These are phyloP conservation scores for Magnaporthales sp. DNA, from an alignment of 2,329 filamentous ascomycete species.

Conservation along the genomic window DNA sequence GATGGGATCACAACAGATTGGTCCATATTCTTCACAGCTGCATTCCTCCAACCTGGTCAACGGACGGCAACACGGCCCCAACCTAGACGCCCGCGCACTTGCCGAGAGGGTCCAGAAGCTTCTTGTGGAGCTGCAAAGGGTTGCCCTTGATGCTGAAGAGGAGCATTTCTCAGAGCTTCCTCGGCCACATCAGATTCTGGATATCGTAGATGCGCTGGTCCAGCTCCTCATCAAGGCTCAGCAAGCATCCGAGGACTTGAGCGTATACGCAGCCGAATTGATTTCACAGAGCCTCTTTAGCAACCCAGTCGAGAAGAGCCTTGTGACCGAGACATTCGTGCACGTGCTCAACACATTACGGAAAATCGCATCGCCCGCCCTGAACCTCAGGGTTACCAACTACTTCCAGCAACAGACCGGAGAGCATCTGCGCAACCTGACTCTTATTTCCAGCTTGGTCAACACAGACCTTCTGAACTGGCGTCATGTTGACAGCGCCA, in stretches of 20 bases:
- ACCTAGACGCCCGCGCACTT: conserved; percentile 41
- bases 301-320: conserved; percentile 37
- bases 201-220: conserved; percentile 52
- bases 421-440: conserved; percentile 45
- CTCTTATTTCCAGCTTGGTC: conserved; percentile 47
- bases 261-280: conserved; percentile 49
- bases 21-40: conserved; percentile 40
- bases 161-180: conserved; percentile 53
- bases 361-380: conserved; percentile 46
- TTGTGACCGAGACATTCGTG: conserved; percentile 53
- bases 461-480: conserved; percentile 55
- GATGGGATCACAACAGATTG: conserved; percentile 32
- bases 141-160: conserved; percentile 43
- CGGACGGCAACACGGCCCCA: conserved; percentile 36
- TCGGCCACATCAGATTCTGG: conserved; percentile 49
- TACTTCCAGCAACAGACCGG: conserved; percentile 49
- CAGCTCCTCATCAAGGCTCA: conserved; percentile 55
- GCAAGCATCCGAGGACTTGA: conserved; percentile 52
- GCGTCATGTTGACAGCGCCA: conserved; percentile 58
- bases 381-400: conserved; percentile 46
- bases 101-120: conserved; percentile 49
- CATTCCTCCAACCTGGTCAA: conserved; percentile 37
- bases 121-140: conserved; percentile 46
- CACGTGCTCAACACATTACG: conserved; percentile 52
- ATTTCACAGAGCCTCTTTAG: conserved; percentile 50